Conservation (phyloP, 2,329 filamentous ascomycete genomes). For the Clonostachys solani region DNA sequence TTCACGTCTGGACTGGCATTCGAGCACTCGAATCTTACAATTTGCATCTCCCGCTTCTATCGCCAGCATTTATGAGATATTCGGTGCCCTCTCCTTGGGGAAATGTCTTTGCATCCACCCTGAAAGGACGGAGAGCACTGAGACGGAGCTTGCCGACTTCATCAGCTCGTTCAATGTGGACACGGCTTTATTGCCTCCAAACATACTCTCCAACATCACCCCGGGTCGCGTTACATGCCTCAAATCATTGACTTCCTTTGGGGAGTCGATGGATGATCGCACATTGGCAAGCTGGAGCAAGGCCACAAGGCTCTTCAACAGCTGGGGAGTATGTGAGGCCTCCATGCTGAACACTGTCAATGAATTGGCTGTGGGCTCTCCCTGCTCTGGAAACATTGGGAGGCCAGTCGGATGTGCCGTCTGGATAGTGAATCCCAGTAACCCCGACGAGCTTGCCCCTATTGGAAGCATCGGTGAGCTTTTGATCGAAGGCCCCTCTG, state of each 20-base stretch:
- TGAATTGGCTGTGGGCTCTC: not conserved
- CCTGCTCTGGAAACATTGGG: not conserved
- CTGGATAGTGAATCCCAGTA: slow-evolving; percentile 6
- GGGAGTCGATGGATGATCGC: not conserved
- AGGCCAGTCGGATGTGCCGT: not conserved
- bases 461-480: slow-evolving; percentile 1
- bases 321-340: not conserved
- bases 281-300: not conserved
- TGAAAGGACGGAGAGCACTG: not conserved
- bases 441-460: not conserved
- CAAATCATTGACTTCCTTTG: not conserved
- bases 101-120: not conserved
- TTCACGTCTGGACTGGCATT: no score
- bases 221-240: not conserved
- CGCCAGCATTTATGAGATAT: not conserved
- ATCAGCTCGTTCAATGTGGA: not conserved
- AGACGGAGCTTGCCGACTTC: not conserved
- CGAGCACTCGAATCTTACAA: not conserved
- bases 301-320: not conserved
- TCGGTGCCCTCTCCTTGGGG: not conserved
- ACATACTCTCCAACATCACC: not conserved
- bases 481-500: not conserved
- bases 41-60: not conserved
- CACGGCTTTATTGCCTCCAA: not conserved
- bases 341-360: not conserved